Conservation (phyloP, 2,329 filamentous ascomycete species). For the Verticillium nonalfalfae region DNA sequence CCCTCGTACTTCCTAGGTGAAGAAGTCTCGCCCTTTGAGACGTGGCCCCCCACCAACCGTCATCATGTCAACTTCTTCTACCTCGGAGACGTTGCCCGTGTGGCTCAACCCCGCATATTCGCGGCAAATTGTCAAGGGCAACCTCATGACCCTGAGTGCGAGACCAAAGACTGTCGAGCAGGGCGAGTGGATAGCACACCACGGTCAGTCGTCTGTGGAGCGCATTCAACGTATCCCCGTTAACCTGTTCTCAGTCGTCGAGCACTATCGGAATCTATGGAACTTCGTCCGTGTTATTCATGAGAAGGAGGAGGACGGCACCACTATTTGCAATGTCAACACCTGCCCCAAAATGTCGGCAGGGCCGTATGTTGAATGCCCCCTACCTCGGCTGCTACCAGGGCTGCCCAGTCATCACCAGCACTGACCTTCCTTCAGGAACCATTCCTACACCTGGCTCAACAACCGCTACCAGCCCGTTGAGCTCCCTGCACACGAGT, state of each 20-base stretch:
- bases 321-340: conserved; percentile 68
- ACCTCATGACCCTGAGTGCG: conserved; percentile 82
- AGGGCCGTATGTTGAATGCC: conserved; percentile 56
- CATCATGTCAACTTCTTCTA: not conserved
- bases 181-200: conserved; percentile 83
- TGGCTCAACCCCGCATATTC: conserved; percentile 63
- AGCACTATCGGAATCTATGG: conserved; percentile 75
- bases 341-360: conserved; percentile 82
- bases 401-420: not conserved
- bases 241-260: conserved; percentile 53
- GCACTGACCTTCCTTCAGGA: conserved; percentile 30
- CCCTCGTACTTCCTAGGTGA: not conserved
- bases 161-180: conserved; percentile 78
- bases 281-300: conserved; percentile 76
- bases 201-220: conserved; percentile 47
- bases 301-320: conserved; percentile 64
- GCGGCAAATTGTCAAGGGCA: conserved; percentile 79
- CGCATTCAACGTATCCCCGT: not conserved
- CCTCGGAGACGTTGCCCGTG: conserved; percentile 38
- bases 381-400: not conserved
- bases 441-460: conserved; percentile 80
- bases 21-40: not conserved
- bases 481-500: conserved; percentile 73
- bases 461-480: conserved; percentile 70
- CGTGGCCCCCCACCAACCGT: not conserved